Evolutionary conservation across 2,329 filamentous ascomycete species (phyloP).

Genomic region (Xylaria sp.): DNA sequence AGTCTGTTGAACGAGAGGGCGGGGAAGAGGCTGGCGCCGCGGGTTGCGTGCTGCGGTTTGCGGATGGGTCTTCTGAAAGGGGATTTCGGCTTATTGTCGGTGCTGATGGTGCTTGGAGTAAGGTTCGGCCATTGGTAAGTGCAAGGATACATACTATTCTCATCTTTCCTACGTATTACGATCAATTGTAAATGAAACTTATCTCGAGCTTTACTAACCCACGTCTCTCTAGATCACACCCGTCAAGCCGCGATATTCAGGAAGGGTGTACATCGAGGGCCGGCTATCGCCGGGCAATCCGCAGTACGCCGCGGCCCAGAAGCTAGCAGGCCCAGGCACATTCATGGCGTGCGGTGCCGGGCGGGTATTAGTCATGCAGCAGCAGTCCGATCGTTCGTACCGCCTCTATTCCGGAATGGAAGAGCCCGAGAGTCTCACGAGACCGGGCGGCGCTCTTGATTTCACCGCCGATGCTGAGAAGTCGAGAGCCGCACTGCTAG

Average conservation of each 20-base stretch:
- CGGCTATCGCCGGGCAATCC: constrained; percentile 22
- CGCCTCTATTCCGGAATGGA: constrained; percentile 30
- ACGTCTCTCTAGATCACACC: constrained; percentile 28
- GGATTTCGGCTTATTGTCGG: constrained; percentile 52
- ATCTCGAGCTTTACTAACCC: neutral
- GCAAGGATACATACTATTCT: neutral
- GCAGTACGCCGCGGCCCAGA: constrained; percentile 25
- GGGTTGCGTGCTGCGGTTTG: constrained; percentile 27
- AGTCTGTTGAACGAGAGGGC: constrained; percentile 42
- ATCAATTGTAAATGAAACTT: too few relatives aligned
- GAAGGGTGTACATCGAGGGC: constrained; percentile 31
- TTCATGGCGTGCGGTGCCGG: constrained; percentile 13
- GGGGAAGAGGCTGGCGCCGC: neutral
- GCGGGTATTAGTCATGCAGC: constrained; percentile 22
- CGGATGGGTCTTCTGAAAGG: constrained; percentile 25
- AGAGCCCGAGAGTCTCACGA: constrained; percentile 16
- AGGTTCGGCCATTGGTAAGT: constrained; percentile 46
- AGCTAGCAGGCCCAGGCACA: constrained; percentile 23
- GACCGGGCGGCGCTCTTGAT: constrained; percentile 11
- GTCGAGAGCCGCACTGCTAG: constrained; percentile 8
- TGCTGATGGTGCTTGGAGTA: constrained; percentile 53
- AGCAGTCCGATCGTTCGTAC: constrained; percentile 28
- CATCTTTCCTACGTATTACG: neutral
- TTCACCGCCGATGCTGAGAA: constrained; percentile 15
- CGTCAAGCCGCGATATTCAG: constrained; percentile 32